These are phyloP conservation scores for Geotrichum klebahnii DNA, from an alignment of 1,139 yeast species.

Conservation along the genomic window DNA sequence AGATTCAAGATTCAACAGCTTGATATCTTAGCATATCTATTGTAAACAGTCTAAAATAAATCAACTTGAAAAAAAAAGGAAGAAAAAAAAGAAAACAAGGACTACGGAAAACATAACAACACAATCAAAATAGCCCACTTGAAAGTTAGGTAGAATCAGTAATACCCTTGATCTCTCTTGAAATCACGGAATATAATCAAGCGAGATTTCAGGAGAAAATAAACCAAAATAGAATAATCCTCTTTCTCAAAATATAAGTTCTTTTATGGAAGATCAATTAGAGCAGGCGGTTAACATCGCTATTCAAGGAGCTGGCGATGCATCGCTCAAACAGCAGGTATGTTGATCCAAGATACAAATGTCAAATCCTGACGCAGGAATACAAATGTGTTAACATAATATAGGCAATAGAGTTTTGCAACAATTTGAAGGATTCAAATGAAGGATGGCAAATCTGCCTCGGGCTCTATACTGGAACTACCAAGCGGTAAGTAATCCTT, in stretches of 20 bases:
- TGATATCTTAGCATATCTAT: neutral
- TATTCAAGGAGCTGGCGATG: constrained; percentile 70
- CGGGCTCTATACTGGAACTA: constrained; percentile 50
- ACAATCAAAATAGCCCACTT: too few species aligned
- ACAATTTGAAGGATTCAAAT: constrained; percentile 66
- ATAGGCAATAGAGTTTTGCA: constrained; percentile 71
- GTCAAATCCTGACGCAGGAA: too few species aligned
- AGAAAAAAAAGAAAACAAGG: too few species aligned
- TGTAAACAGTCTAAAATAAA: neutral
- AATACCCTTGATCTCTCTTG: too few species aligned
- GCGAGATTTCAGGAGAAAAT: neutral
- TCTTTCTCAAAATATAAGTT: neutral
- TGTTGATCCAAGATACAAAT: constrained; percentile 20
- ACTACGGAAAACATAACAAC: too few species aligned
- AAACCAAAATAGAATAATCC: neutral
- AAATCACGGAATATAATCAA: too few species aligned
- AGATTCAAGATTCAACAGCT: neutral
- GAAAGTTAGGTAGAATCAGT: too few species aligned
- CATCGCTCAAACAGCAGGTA: constrained; percentile 61
- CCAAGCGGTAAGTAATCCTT: constrained; percentile 28
- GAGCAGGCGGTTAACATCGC: constrained; percentile 93
- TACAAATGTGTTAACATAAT: constrained; percentile 9
- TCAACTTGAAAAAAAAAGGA: too few species aligned
- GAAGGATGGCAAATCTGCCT: constrained; percentile 80
- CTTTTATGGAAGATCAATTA: constrained; percentile 72